A percentile compares a stretch with the other conserved stretches of the same genome.
Conservation (phyloP, 306 rosid species). For the Prunus mongolica region DNA sequence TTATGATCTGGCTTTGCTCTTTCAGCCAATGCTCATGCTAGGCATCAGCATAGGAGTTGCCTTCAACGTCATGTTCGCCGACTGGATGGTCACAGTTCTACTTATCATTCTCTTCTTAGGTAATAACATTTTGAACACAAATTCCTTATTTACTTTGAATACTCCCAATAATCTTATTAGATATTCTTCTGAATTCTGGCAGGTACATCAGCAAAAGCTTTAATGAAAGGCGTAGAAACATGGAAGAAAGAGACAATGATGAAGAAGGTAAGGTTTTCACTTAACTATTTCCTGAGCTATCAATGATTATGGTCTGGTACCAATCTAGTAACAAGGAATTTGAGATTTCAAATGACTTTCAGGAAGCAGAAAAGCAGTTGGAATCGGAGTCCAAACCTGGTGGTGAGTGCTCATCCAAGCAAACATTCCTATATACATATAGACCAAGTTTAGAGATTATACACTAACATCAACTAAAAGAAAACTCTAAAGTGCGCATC, state of each 20-base stretch:
- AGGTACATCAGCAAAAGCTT: slow-evolving; percentile 74
- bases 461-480: not conserved
- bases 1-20: slow-evolving; percentile 67
- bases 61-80: slow-evolving; percentile 75
- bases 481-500: not conserved
- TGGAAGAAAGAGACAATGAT: slow-evolving; percentile 71
- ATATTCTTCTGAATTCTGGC: slow-evolving; percentile 4
- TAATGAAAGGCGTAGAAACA: slow-evolving; percentile 60
- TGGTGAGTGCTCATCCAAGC: slow-evolving; percentile 34
- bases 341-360: slow-evolving; percentile 32
- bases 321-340: slow-evolving; percentile 8
- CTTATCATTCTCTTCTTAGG: slow-evolving; percentile 70
- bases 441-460: not conserved
- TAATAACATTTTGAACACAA: not conserved
- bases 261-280: slow-evolving; percentile 38
- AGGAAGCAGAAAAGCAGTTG: slow-evolving; percentile 60
- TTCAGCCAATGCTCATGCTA: slow-evolving; percentile 74
- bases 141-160: not conserved
- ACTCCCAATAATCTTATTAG: not conserved
- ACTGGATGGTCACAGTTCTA: slow-evolving; percentile 83
- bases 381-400: slow-evolving; percentile 47
- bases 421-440: not conserved
- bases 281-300: not conserved
- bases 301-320: not conserved
- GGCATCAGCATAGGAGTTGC: slow-evolving; percentile 85